Conservation (phyloP, 2,329 filamentous ascomycete species). For the Fusarium duplospermum region DNA sequence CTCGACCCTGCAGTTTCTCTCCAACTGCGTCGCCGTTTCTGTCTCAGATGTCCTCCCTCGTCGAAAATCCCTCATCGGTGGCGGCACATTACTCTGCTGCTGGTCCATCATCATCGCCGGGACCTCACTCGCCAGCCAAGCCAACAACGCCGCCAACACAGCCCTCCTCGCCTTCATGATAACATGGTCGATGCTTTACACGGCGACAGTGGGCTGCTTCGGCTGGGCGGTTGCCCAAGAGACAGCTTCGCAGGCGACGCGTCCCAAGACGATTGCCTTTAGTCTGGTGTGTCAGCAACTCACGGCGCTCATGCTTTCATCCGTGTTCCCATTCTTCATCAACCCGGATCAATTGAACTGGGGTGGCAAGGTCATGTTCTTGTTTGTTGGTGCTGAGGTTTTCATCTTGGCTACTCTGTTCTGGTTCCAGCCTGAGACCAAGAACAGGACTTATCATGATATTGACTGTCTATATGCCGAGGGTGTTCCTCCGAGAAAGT, state of each 20-base stretch:
- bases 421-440: slow-evolving; percentile 53
- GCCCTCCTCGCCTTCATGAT: slow-evolving; percentile 46
- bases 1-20: slow-evolving; percentile 44
- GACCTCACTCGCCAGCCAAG: slow-evolving; percentile 33
- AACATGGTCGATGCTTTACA: slow-evolving; percentile 47
- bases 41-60: slow-evolving; percentile 43
- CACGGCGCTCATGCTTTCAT: slow-evolving; percentile 50
- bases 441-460: slow-evolving; percentile 51
- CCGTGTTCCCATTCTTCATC: slow-evolving; percentile 52
- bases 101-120: slow-evolving; percentile 45
- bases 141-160: slow-evolving; percentile 41
- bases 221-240: slow-evolving; percentile 47
- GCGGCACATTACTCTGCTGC: slow-evolving; percentile 40
- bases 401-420: slow-evolving; percentile 47
- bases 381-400: slow-evolving; percentile 50
- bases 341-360: slow-evolving; percentile 53
- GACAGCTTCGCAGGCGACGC: slow-evolving; percentile 42
- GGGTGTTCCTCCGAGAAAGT: slow-evolving; percentile 41
- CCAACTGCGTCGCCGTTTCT: slow-evolving; percentile 41
- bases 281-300: slow-evolving; percentile 48
- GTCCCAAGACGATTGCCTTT: slow-evolving; percentile 47
- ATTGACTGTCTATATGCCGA: slow-evolving; percentile 47
- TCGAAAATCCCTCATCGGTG: slow-evolving; percentile 42
- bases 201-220: slow-evolving; percentile 44
- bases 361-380: slow-evolving; percentile 53